These are phyloP conservation scores for Spathaspora boniae DNA, from an alignment of 805 yeast species.

Conservation along the genomic window DNA sequence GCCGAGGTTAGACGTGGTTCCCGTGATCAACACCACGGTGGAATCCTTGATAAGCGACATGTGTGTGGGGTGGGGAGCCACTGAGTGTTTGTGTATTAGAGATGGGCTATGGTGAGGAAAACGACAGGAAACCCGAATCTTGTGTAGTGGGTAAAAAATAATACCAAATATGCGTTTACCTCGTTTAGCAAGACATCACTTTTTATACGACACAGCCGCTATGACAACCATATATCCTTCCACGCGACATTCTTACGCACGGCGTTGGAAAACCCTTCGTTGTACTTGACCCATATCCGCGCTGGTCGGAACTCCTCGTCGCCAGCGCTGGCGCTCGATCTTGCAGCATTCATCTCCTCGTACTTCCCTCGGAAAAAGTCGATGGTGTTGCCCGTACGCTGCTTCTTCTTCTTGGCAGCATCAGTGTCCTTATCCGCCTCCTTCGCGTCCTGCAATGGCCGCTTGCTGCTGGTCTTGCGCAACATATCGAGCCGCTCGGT, in stretches of 20 bases:
- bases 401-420: conserved; percentile 15
- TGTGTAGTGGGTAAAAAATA: too few species aligned
- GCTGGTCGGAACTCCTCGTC: conserved; percentile 31
- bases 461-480: conserved; percentile 10
- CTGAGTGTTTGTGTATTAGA: too few species aligned
- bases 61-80: neutral
- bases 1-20: conserved; percentile 67
- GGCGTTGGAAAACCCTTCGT: conserved; percentile 90
- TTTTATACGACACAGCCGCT: neutral
- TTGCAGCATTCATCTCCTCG: conserved; percentile 22
- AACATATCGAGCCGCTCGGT: conserved; percentile 20
- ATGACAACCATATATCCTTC: conserved; percentile 55
- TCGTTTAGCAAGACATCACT: conserved; percentile 1
- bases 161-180: neutral
- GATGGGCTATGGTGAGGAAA: too few species aligned
- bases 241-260: conserved; percentile 81
- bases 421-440: conserved; percentile 8
- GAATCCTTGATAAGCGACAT: conserved; percentile 17
- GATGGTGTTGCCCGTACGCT: conserved; percentile 27
- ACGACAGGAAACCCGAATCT: too few species aligned
- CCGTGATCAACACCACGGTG: conserved; percentile 40
- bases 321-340: conserved; percentile 1
- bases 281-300: conserved; percentile 78
- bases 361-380: conserved; percentile 39
- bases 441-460: conserved; percentile 9